A percentile compares a stretch with the other conserved stretches of the same genome.
These are phyloP conservation scores for Tillandsia fasciculata DNA, from an alignment of 176 grass and related monocot species.

Conservation along the genomic window DNA sequence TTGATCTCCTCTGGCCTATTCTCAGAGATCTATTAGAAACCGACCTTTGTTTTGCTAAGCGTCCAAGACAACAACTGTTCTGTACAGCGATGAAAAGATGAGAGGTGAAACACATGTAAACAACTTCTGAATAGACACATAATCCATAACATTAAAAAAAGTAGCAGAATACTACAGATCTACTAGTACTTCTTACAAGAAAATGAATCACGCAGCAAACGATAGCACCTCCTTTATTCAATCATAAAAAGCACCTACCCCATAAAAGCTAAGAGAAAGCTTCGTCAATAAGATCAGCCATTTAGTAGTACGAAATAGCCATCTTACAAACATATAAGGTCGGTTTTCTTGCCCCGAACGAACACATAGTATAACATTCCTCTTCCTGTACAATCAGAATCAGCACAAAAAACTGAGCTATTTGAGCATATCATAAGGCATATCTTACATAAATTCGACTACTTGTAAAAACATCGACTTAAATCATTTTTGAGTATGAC, in stretches of 20 bases:
- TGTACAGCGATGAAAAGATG: slow-evolving; percentile 33
- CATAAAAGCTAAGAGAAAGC: slow-evolving; percentile 38
- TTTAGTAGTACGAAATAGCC: slow-evolving; percentile 12
- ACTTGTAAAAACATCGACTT: no score
- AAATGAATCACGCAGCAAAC: no score
- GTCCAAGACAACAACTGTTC: slow-evolving; percentile 60
- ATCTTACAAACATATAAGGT: slow-evolving; percentile 1
- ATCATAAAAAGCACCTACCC: slow-evolving; percentile 36
- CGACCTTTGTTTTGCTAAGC: slow-evolving; percentile 39
- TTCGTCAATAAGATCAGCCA: slow-evolving; percentile 16
- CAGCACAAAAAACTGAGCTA: not conserved
- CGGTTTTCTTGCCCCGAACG: not conserved
- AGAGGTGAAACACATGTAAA: slow-evolving; percentile 6
- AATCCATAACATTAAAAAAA: not conserved
- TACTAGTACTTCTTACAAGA: no score
- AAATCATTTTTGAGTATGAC: no score
- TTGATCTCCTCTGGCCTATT: slow-evolving; percentile 22
- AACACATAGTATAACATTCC: not conserved
- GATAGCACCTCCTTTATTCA: slow-evolving; percentile 2
- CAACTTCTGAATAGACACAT: not conserved
- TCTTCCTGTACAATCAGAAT: not conserved
- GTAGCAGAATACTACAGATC: not conserved
- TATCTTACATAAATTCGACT: no score
- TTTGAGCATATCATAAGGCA: no score
- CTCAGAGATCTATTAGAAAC: slow-evolving; percentile 22